Evolutionary conservation across 805 yeast species (phyloP), one percentile per base, ranked within the genome.

Genomic region (Candida boleticola): DNA sequence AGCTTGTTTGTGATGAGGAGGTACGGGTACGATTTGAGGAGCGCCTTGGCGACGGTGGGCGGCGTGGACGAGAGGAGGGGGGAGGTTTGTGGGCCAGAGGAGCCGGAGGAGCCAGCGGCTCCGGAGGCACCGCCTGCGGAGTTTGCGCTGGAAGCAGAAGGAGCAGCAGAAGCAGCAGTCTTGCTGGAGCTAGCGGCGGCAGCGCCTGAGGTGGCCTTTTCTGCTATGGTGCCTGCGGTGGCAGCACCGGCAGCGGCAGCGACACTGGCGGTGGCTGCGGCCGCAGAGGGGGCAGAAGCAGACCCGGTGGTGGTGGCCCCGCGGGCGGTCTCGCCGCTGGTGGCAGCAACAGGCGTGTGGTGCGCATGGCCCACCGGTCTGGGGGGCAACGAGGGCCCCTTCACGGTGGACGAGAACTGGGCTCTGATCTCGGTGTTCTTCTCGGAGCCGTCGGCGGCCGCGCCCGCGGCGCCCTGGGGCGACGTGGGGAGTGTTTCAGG

Each of bases 1-100:
- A 78, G 48, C 50, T 82, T 80, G 60, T 90, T 89, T 7, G 82
- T 79, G 1, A 85, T 77, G 30, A 86, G 73, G 33, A 92, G 69
- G 57, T 88, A 88, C 1, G 98, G 98, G 59, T 92, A 90, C 7
- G 95, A 80, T 46, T 80, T 75, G 30, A 89, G 79, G 39, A 92
- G 72, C 2, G 93, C 87, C 52, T 87, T 85, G 23, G 96, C 83
- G 11, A 92, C 88, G 0, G 89, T 79, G 2, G 97, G 93, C 2
- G 98, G 98, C 0, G 99, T 93, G 1, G 89, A 80, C 1, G 89
- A 80, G 29, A 89, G 74, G 49, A 93, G 73, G 1, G 97, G 96
- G 2, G 96, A 85, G 1, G 93, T 76, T 46, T 77, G 68, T 39
- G 79, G 71, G n/a, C n/a, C n/a, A n/a, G n/a, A n/a, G 18, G 34